A percentile compares a stretch with the other conserved stretches of the same genome.
Evolutionary conservation across 352 stramenopile genomes (phyloP).

Genomic region (Phytophthora pluvialis): DNA sequence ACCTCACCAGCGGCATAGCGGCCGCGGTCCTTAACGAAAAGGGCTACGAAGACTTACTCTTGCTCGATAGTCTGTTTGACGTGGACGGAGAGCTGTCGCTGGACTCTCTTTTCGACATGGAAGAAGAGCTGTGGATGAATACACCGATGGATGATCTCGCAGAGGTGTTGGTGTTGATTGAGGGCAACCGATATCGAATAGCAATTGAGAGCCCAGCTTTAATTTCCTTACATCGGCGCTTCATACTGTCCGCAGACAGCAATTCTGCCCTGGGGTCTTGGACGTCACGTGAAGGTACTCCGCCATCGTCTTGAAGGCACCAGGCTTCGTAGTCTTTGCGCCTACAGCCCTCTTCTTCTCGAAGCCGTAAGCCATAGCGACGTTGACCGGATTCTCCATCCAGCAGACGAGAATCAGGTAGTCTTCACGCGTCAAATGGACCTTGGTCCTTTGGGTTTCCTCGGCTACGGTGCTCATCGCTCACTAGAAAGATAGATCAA

Average conservation of each 20-base stretch:
- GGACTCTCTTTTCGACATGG: no score
- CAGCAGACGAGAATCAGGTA: slow-evolving; percentile 19
- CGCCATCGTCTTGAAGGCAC: slow-evolving; percentile 8
- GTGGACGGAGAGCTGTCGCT: neutral
- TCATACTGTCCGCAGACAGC: slow-evolving; percentile 7
- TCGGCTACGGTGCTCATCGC: neutral
- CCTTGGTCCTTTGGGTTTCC: slow-evolving; percentile 6
- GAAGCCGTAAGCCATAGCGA: slow-evolving; percentile 8
- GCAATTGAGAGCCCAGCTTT: no score
- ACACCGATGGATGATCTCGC: no score
- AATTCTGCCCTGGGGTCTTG: slow-evolving; percentile 6
- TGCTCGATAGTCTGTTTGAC: slow-evolving; percentile 5
- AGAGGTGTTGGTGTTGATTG: no score
- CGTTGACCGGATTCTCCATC: slow-evolving; percentile 11
- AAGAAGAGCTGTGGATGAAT: no score
- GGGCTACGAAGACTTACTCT: slow-evolving; percentile 11
- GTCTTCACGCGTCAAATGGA: slow-evolving; percentile 11
- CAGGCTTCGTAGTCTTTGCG: slow-evolving; percentile 8
- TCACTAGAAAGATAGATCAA: neutral
- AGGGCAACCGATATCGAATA: no score
- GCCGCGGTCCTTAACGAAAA: neutral
- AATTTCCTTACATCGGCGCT: slow-evolving; percentile 11
- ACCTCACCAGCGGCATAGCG: slow-evolving; percentile 1
- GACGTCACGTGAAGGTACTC: slow-evolving; percentile 7
- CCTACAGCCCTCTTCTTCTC: slow-evolving; percentile 10